Evolutionary conservation across 73 alveolate genomes (phyloP).

Genomic region (Tetrahymena thermophila): DNA sequence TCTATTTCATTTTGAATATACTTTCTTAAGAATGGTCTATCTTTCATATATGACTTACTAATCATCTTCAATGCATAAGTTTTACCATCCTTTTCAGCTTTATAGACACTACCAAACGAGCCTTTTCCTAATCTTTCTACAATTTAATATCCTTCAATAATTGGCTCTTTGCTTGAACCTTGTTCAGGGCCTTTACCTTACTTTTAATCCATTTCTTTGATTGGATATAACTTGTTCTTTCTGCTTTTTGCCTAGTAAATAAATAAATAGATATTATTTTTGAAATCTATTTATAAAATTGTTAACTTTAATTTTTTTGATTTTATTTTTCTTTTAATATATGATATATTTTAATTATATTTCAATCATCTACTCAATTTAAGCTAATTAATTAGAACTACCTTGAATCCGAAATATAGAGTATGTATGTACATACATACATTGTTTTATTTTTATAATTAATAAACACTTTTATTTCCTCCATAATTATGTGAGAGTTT

Average conservation of each 20-base stretch:
- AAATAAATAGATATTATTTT: background rate
- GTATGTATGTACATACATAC: background rate
- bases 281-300: background rate
- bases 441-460: background rate
- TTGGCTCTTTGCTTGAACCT: background rate
- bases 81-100: background rate
- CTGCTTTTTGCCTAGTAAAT: background rate
- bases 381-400: background rate
- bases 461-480: background rate
- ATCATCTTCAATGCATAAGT: background rate
- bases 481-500: background rate
- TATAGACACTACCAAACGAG: background rate
- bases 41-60: background rate
- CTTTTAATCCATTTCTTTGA: background rate
- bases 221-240: background rate
- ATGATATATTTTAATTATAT: background rate
- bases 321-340: background rate
- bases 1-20: slow-evolving; percentile 27
- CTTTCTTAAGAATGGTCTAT: background rate
- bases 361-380: background rate
- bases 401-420: background rate
- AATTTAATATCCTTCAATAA: background rate
- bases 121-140: background rate
- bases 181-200: background rate
- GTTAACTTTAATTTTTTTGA: background rate